These are phyloP conservation scores for Rhynchosporium graminicola DNA, from an alignment of 2,329 filamentous ascomycete species.

Conservation along the genomic window DNA sequence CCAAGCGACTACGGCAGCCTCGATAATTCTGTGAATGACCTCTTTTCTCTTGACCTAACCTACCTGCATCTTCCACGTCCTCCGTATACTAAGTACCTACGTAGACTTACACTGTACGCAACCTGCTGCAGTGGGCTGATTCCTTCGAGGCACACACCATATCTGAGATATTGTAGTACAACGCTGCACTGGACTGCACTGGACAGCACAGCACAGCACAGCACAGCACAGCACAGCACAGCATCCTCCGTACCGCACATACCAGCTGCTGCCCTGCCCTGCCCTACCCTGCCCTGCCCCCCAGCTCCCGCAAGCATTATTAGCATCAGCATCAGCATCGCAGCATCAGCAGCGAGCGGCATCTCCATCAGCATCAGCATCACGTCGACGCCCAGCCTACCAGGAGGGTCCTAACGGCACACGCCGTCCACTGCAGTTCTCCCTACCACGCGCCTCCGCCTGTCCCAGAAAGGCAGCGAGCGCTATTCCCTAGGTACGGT, in stretches of 20 bases:
- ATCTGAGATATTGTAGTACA: too few species aligned
- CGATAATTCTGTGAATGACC: constrained; percentile 1
- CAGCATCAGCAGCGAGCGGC: too few species aligned
- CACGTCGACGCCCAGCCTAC: constrained; percentile 2
- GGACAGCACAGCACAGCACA: constrained; percentile 8
- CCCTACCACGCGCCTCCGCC: constrained; percentile 15
- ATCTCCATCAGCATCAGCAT: background rate
- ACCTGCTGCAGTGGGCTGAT: too few species aligned
- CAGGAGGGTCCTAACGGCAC: constrained; percentile 5
- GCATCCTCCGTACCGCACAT: constrained; percentile 13
- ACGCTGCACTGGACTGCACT: background rate
- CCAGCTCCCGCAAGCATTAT: background rate
- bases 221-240: constrained; percentile 14
- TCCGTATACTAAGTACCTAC: background rate
- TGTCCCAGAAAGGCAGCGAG: constrained; percentile 12
- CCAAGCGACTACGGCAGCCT: constrained; percentile 25
- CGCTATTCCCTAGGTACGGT: constrained; percentile 8
- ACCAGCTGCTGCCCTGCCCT: background rate
- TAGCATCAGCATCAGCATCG: background rate
- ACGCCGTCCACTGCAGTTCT: constrained; percentile 7
- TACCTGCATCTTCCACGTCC: background rate
- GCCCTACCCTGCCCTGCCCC: background rate
- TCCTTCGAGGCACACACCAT: too few species aligned
- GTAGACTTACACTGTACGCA: background rate
- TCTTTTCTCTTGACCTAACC: background rate